Evolutionary conservation across 2,329 filamentous ascomycete species (phyloP), one percentile per base, ranked within the genome.

Genomic region (Hymenoscyphus occultus): DNA sequence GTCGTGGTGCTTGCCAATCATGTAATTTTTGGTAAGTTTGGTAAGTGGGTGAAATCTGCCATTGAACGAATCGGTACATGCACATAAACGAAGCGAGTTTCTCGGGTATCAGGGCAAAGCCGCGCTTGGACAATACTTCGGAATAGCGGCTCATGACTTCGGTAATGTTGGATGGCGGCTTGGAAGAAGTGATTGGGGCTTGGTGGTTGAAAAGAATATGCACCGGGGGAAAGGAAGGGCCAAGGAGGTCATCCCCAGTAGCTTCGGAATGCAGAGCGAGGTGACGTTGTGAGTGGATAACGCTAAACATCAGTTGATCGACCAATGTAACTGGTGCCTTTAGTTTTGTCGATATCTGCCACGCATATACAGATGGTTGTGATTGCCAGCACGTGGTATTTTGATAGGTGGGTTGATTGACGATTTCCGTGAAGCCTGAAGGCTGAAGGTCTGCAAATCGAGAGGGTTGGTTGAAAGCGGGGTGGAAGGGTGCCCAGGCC

Each of bases 341-440:
- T 22, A 75, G 64, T 61, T 74, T 75, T 2, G 73, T 74, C 5
- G 68, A 71, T 7, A 74, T 71, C 59, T 75, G 72, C 72, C 73
- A 74, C 3, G 72, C 71, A 54, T 71, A 74, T 42, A 70, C 65
- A 14, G 71, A 73, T 7, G 73, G 73, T 57, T 74, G 73, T n/a
- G 63, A 59, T 66, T 75, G 73, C 72, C 72, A 74, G 61, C 68
- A 69, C 39, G 68, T 70, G 40, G 65, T 60, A 22, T 51, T 59
- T 59, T 39, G 61, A 56, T 61, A 68, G 3, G 60, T 16, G 10
- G 67, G 69, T 4, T 67, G 67, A 48, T 67, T 72, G 45, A 70
- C 63, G n/a, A 71, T 19, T 35, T 71, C 67, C n/a, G 68, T 68
- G 63, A 73, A 73, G 32, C 69, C 67, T 35, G 69, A 67, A 19